These are phyloP conservation scores for Ogataea corticis DNA, from an alignment of 805 yeast species.

Conservation along the genomic window DNA sequence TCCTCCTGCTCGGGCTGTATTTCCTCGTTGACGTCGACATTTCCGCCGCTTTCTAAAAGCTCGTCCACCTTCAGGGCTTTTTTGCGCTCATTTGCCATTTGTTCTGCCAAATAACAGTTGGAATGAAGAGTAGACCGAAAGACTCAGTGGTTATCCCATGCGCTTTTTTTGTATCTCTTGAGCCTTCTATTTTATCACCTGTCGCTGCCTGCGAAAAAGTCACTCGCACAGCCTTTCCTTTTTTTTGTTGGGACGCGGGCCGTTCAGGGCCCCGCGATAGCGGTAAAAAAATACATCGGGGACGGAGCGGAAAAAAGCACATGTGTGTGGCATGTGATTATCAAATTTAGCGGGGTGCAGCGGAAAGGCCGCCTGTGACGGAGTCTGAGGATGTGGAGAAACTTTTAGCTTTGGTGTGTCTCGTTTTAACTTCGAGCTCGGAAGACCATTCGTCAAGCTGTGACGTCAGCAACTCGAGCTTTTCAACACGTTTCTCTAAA, in stretches of 20 bases:
- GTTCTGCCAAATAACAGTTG: too few relatives aligned
- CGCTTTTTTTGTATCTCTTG: neutral
- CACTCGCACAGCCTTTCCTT: constrained; percentile 8
- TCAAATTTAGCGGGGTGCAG: constrained; percentile 1
- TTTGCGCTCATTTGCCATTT: constrained; percentile 9
- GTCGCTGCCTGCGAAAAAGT: constrained; percentile 5
- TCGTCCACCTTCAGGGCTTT: constrained; percentile 17
- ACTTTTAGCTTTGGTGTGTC: constrained; percentile 4
- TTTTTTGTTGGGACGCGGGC: constrained; percentile 9
- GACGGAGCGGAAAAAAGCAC: neutral
- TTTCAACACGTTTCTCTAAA: constrained; percentile 38
- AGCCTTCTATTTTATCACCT: constrained; percentile 4
- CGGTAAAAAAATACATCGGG: neutral
- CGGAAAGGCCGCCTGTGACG: neutral
- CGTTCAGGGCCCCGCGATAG: neutral
- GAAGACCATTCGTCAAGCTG: constrained; percentile 65
- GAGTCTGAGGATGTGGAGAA: constrained; percentile 8
- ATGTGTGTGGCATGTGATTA: constrained; percentile 7
- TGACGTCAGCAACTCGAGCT: constrained; percentile 45
- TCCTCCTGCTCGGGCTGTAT: neutral
- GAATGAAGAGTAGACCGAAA: too few relatives aligned
- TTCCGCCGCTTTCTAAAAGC: constrained; percentile 13
- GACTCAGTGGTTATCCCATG: too few relatives aligned
- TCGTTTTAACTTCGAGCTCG: constrained; percentile 50
- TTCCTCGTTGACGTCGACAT: constrained; percentile 4